These are phyloP conservation scores for Macrotyloma uniflorum DNA, from an alignment of 306 rosid genomes.

Conservation along the genomic window DNA sequence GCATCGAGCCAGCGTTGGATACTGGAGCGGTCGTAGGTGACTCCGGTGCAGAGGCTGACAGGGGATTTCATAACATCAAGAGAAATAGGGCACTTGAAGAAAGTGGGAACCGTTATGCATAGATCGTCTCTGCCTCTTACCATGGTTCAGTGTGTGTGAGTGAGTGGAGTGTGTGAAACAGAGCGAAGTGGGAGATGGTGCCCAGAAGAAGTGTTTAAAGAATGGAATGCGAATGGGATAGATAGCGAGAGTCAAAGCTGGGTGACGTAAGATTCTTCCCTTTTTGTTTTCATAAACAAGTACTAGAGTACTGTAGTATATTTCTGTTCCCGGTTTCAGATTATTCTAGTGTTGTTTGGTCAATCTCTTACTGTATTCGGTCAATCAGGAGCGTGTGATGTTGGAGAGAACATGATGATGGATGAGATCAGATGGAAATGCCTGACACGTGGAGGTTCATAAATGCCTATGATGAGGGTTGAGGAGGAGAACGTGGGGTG, in stretches of 20 bases:
- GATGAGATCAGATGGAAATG: constrained; percentile 38
- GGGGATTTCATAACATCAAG: constrained; percentile 88
- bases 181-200: constrained; percentile 30
- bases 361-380: no score
- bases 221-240: background rate
- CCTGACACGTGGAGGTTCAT: constrained; percentile 54
- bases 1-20: constrained; percentile 93
- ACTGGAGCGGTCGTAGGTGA: constrained; percentile 86
- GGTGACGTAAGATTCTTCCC: constrained; percentile 57
- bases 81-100: constrained; percentile 80
- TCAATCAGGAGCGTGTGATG: background rate
- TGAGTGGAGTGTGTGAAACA: background rate
- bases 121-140: constrained; percentile 52
- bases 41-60: constrained; percentile 85
- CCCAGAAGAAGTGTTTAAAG: constrained; percentile 55
- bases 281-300: background rate
- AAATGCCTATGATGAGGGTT: constrained; percentile 46
- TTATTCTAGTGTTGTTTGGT: no score
- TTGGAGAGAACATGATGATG: background rate
- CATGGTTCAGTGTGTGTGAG: constrained; percentile 38
- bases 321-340: background rate
- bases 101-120: constrained; percentile 65
- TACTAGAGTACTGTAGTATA: no score
- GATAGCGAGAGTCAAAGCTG: constrained; percentile 67
- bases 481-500: constrained; percentile 60